These are phyloP conservation scores for Notholithocarpus densiflorus DNA, from an alignment of 306 rosid genomes.

Conservation along the genomic window DNA sequence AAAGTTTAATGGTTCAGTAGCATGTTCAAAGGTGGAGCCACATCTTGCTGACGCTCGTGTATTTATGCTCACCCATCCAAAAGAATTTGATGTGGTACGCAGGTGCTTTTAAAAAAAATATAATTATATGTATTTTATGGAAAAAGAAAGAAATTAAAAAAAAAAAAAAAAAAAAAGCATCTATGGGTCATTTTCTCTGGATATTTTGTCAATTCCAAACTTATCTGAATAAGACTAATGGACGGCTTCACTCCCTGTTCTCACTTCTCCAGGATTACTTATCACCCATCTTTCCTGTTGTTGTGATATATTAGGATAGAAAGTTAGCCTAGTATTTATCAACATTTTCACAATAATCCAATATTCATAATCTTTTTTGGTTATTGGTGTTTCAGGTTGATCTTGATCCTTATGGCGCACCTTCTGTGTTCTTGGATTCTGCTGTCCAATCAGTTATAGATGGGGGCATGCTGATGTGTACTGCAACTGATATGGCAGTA, in stretches of 20 bases:
- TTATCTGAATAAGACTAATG: background rate
- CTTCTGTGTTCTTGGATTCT: constrained; percentile 93
- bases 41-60: constrained; percentile 96
- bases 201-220: background rate
- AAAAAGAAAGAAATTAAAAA: no score
- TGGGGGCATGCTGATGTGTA: constrained; percentile 97
- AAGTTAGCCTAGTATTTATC: background rate
- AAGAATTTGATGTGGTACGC: constrained; percentile 92
- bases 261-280: background rate
- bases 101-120: background rate
- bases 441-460: constrained; percentile 94
- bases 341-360: constrained; percentile 1
- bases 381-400: constrained; percentile 69
- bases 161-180: background rate
- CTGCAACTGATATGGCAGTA: constrained; percentile 98
- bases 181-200: background rate
- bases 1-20: constrained; percentile 93
- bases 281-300: background rate
- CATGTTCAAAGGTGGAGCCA: constrained; percentile 83
- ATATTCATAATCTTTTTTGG: constrained; percentile 7
- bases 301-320: background rate
- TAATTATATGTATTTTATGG: background rate
- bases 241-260: background rate
- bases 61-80: constrained; percentile 90
- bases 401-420: constrained; percentile 98